A percentile compares a stretch with the other conserved stretches of the same genome.
phyloP scores from a whole-genome alignment of 1,139 yeast genomes.

The Taphrina deformans region DNA sequence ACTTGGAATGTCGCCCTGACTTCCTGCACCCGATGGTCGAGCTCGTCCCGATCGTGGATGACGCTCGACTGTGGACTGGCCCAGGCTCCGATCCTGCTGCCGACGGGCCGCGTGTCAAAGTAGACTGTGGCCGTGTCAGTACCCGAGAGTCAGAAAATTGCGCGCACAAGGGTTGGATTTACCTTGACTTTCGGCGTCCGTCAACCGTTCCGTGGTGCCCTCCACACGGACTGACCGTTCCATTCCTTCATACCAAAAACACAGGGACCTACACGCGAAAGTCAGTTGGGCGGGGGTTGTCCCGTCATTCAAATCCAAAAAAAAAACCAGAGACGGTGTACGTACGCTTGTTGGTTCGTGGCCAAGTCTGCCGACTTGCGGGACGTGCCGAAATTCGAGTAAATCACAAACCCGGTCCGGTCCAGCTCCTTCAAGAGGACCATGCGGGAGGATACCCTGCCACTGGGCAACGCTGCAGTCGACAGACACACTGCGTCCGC shows the following conservation, averaged over 20 bases:
- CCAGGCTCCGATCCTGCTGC: constrained; percentile 95
- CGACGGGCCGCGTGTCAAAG: constrained; percentile 84
- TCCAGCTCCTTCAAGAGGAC: constrained; percentile 89
- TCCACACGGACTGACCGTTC: constrained; percentile 94
- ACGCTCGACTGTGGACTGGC: constrained; percentile 81
- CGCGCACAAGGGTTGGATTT: too few species aligned
- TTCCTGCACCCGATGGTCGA: constrained; percentile 55
- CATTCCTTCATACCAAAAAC: constrained; percentile 82
- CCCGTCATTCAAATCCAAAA: too few species aligned
- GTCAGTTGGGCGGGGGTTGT: too few species aligned
- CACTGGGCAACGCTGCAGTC: constrained; percentile 83
- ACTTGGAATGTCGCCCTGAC: constrained; percentile 55
- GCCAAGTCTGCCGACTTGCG: constrained; percentile 72
- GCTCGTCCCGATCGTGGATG: constrained; percentile 59
- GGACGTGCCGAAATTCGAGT: constrained; percentile 82
- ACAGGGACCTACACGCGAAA: constrained; percentile 32
- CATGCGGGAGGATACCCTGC: constrained; percentile 79
- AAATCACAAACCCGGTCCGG: constrained; percentile 72
- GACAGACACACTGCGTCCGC: constrained; percentile 83
- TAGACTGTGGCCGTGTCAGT: too few species aligned
- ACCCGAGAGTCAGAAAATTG: too few species aligned
- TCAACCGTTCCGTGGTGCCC: constrained; percentile 74
- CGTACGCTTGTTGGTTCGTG: constrained; percentile 73
- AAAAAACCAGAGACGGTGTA: too few species aligned
- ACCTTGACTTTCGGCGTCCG: constrained; percentile 66